Evolutionary conservation across 2,329 filamentous ascomycete species (phyloP).

Genomic region (Cyclaneusma minus): DNA sequence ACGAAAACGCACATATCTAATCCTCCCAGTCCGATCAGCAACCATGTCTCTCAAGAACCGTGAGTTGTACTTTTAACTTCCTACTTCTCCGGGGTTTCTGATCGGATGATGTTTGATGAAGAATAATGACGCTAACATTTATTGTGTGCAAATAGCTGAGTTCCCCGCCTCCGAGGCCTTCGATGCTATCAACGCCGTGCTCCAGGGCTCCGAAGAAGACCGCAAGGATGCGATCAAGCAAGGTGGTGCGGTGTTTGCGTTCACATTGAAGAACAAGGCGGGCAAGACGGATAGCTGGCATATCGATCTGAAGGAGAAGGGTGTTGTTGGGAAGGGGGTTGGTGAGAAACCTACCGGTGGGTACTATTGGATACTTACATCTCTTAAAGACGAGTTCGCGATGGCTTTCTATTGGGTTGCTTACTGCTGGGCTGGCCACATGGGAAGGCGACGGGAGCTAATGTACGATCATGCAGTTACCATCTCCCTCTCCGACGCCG

Average conservation of each 20-base stretch:
- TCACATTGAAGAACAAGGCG: constrained; percentile 76
- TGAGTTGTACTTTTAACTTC: constrained; percentile 22
- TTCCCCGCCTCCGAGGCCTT: constrained; percentile 89
- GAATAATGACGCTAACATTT: constrained; percentile 2
- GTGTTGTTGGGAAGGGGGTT: constrained; percentile 62
- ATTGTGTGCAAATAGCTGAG: constrained; percentile 34
- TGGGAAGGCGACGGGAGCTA: too few relatives aligned
- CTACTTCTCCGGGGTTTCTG: neutral
- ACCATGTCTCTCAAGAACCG: constrained; percentile 62
- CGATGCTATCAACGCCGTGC: constrained; percentile 64
- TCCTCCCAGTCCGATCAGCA: too few relatives aligned
- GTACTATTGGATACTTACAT: constrained; percentile 14
- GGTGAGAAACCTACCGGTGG: constrained; percentile 72
- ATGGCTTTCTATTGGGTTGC: neutral
- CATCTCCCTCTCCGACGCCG: constrained; percentile 67
- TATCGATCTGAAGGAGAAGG: constrained; percentile 87
- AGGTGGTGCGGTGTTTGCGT: constrained; percentile 75
- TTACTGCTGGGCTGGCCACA: neutral
- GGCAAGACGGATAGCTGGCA: constrained; percentile 80
- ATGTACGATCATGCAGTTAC: constrained; percentile 43
- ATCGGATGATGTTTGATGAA: neutral
- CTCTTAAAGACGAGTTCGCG: neutral
- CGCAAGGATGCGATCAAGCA: constrained; percentile 82
- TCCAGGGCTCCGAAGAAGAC: constrained; percentile 53
- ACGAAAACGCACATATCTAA: too few relatives aligned